Base-by-base conservation (phyloP, 805 yeast genomes). In the Scheffersomyces ergatensis region DNA sequence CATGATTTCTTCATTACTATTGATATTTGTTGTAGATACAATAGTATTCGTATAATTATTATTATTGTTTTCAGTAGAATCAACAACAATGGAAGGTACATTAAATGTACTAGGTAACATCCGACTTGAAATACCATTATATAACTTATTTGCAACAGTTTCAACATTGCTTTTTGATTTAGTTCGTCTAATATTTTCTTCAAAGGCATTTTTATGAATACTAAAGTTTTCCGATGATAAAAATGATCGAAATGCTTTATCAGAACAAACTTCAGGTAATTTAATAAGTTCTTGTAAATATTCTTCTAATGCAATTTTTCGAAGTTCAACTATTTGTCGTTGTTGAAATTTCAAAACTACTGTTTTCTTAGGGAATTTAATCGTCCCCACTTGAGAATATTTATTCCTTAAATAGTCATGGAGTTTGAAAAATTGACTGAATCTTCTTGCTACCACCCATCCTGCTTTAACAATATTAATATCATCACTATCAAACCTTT, bases 371-470 rank as follows among this genome's bases (percentile, higher is more conserved):
- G 89, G 83, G 61, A 78, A 77, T 35, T 67, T 74, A 13, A 83
- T 50, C 2, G 56, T 57, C 5, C 67, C 60, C 2, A 83, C 80
- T 19, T 24, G 15, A 0, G 80, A 74, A 49, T 80, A 83, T 33
- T 62, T 67, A 2, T 60, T 58, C 42, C 72, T 77, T 49, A 90
- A 62, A 46, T 85, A 80, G 45, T 78, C 79, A 54, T 90, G 81
- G 25, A 90, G 66, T 46, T 75, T 77, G 60, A 73, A 81, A 58
- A 90, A 90, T 55, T 92, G 97, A 50, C 86, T 86, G 55, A 82
- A 90, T 42, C 98, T 69, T 49, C 97, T 67, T 0, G 96, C 92
- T n/a, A 89, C 85, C 39, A 87, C 80, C 97, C 97, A 92, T 0
- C 88, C 85, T 0, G 90, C 88, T 2, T 77, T 67, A 4, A 74